phyloP scores from a whole-genome alignment of 2,329 filamentous ascomycete genomes.

The Xylariaceae sp. region DNA sequence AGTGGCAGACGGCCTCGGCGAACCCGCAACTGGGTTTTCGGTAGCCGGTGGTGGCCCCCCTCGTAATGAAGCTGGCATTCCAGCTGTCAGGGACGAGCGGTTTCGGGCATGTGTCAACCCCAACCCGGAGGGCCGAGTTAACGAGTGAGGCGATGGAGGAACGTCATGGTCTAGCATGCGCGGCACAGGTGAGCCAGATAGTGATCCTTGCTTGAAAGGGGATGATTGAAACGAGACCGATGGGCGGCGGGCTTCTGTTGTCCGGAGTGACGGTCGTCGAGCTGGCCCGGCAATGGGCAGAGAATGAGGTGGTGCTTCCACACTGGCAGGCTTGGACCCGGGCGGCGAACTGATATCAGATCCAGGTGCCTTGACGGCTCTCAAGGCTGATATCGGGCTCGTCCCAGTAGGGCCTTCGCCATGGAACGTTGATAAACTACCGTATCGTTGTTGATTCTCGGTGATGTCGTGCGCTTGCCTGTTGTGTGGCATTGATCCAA shows the following conservation, averaged over 20 bases:
- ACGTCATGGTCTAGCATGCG: conserved; percentile 45
- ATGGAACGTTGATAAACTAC: conserved; percentile 85
- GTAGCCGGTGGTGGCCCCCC: conserved; percentile 58
- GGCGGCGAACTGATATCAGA: conserved; percentile 60
- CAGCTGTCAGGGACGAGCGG: conserved; percentile 67
- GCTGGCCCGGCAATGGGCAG: conserved; percentile 43
- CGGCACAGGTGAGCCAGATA: conserved; percentile 79
- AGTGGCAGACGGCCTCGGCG: conserved; percentile 73
- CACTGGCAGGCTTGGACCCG: conserved; percentile 43
- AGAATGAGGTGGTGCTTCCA: conserved; percentile 45
- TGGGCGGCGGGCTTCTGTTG: conserved; percentile 61
- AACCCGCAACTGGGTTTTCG: conserved; percentile 65
- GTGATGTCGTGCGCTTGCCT: conserved; percentile 41
- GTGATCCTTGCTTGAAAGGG: conserved; percentile 90
- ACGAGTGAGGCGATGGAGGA: conserved; percentile 52
- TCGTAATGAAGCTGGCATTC: conserved; percentile 69
- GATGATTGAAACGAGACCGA: conserved; percentile 76
- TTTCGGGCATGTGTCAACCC: conserved; percentile 59
- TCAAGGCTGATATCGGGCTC: conserved; percentile 80
- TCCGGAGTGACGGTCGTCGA: conserved; percentile 34
- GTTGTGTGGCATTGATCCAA: conserved; percentile 72
- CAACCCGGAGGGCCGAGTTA: conserved; percentile 43
- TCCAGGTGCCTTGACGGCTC: conserved; percentile 59
- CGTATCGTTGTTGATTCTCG: conserved; percentile 77
- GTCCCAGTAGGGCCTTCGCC: conserved; percentile 73